Percentiles rank a stretch among this genome's conserved stretches.
Conservation (phyloP, 768 basidiomycete genomes). For the Tulasnella sp. region DNA sequence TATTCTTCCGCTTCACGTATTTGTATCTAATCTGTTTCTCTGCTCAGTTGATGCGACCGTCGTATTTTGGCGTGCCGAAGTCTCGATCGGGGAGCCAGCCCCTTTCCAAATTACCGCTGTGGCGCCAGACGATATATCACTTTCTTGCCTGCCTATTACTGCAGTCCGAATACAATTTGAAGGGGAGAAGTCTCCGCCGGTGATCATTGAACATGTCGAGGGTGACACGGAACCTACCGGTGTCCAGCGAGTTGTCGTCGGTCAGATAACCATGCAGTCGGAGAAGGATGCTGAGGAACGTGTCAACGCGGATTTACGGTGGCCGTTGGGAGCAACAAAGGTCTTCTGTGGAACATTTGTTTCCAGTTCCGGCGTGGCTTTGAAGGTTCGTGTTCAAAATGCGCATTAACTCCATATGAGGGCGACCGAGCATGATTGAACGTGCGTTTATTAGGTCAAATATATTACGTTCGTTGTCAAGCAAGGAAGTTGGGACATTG, state of each 20-base stretch:
- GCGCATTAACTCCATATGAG: background rate
- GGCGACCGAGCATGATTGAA: background rate
- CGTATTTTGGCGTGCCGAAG: constrained; percentile 67
- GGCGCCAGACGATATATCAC: constrained; percentile 46
- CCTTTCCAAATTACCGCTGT: constrained; percentile 72
- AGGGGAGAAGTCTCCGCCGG: constrained; percentile 47
- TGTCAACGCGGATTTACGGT: constrained; percentile 22
- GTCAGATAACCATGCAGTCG: constrained; percentile 29
- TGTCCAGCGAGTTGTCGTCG: constrained; percentile 11
- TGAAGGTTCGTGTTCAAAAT: constrained; percentile 18
- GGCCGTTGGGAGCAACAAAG: constrained; percentile 17
- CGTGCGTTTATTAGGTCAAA: background rate
- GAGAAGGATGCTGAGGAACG: background rate
- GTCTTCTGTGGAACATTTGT: constrained; percentile 23
- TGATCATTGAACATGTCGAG: constrained; percentile 45
- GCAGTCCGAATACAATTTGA: constrained; percentile 56
- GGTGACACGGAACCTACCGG: constrained; percentile 20
- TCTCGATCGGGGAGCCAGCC: constrained; percentile 54
- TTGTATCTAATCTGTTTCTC: constrained; percentile 18
- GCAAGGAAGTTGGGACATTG: constrained; percentile 24
- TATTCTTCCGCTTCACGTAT: constrained; percentile 9
- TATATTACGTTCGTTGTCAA: constrained; percentile 22
- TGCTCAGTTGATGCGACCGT: constrained; percentile 49
- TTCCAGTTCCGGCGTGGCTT: constrained; percentile 4
- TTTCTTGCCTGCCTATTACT: constrained; percentile 59